phyloP scores from a whole-genome alignment of 352 stramenopile species.

The Halophytophthora polymorphica region DNA sequence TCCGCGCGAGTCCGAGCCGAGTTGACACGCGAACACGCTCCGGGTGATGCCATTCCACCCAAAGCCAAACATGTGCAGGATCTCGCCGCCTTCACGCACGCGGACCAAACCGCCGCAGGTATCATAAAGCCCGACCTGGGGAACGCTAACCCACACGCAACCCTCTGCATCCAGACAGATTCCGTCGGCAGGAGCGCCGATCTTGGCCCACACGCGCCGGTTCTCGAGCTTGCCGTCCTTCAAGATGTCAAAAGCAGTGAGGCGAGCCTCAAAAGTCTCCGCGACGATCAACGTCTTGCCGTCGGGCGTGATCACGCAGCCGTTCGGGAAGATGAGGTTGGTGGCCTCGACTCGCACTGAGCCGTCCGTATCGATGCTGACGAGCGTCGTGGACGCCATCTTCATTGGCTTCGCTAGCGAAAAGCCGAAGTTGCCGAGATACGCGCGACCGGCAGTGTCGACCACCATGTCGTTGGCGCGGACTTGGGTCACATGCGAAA shows the following conservation, averaged over 20 bases:
- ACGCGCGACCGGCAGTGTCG: conserved; percentile 28
- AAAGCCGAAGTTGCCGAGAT: conserved; percentile 70
- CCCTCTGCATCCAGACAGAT: conserved; percentile 64
- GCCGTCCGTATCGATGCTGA: conserved; percentile 47
- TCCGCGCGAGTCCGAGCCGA: conserved; percentile 41
- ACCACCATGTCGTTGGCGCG: conserved; percentile 64
- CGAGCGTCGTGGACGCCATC: conserved; percentile 46
- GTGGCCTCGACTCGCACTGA: conserved; percentile 48
- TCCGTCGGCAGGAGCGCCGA: conserved; percentile 44
- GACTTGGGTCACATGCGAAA: conserved; percentile 43
- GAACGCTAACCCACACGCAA: conserved; percentile 57
- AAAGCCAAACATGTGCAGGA: conserved; percentile 51
- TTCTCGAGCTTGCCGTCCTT: conserved; percentile 40
- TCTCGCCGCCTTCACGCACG: conserved; percentile 49
- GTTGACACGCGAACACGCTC: conserved; percentile 49
- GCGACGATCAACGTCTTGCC: conserved; percentile 62
- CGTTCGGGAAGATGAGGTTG: conserved; percentile 58
- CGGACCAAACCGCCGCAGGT: conserved; percentile 45
- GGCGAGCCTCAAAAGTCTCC: conserved; percentile 39
- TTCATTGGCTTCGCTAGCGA: conserved; percentile 28
- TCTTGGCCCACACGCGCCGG: conserved; percentile 49
- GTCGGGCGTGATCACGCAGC: conserved; percentile 55
- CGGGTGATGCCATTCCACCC: conserved; percentile 48
- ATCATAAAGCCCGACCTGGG: conserved; percentile 44
- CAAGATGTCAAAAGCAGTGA: conserved; percentile 57